Evolutionary conservation across 2,329 filamentous ascomycete species (phyloP).

Genomic region (Nothomitra cinnamomea): DNA sequence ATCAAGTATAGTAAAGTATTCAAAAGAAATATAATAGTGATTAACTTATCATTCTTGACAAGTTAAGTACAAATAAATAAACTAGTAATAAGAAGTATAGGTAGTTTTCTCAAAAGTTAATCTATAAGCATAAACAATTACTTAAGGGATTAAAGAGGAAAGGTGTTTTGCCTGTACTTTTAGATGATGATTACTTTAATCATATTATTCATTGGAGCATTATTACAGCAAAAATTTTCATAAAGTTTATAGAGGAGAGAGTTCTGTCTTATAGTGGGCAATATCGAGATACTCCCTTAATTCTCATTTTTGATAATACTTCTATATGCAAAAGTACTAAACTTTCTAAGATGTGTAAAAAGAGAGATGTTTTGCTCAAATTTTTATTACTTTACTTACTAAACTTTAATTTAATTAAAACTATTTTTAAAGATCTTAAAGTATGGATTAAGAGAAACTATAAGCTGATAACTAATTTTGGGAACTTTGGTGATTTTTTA

Average conservation of each 20-base stretch:
- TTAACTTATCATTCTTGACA: slow-evolving; percentile 8
- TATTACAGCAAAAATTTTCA: not conserved
- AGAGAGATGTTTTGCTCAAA: no score
- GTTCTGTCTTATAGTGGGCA: not conserved
- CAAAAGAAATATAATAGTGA: no score
- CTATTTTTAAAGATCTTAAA: not conserved
- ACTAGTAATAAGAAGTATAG: slow-evolving; percentile 10
- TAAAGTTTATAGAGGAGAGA: not conserved
- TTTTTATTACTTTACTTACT: no score
- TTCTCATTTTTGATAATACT: not conserved
- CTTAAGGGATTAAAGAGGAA: not conserved
- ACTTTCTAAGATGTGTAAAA: not conserved
- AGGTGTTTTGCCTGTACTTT: no score
- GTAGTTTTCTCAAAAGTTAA: no score
- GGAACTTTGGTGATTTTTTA: no score
- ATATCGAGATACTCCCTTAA: not conserved
- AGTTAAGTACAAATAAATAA: slow-evolving; percentile 9
- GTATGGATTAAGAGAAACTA: not conserved
- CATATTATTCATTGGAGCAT: not conserved
- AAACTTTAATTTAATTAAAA: no score
- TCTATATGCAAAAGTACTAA: not conserved
- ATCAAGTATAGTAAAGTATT: not conserved
- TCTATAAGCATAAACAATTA: not conserved
- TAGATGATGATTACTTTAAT: not conserved
- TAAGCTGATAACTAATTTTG: no score